Base-by-base conservation (phyloP, 1,284 basidiomycete species). In the Violaceomyces palustris region DNA sequence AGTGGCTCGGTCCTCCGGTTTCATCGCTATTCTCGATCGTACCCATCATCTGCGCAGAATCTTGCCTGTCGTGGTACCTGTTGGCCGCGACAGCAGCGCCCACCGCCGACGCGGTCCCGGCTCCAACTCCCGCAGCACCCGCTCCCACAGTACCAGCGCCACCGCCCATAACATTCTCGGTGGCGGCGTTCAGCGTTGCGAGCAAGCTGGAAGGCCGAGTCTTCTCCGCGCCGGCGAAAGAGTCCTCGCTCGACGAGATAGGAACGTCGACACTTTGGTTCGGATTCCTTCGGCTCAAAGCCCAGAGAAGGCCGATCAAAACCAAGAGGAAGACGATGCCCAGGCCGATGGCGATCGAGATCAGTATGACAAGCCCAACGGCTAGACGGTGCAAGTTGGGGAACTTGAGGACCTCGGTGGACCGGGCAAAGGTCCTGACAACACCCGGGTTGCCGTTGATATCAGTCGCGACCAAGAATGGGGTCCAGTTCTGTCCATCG, bases 311-410 rank as follows among this genome's bases (percentile, higher is more conserved):
- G 35, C 88, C 89, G 46, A 91, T 79, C 27, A 94, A 77, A 12
- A 88, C 86, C 18, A 96, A 79, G 1, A 97, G 77, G 77, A 98
- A 91, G 40, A 98, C 88, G 19, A 97, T 83, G 21, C 91, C 93
- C 9, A 92, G 89, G 4, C 88, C 84, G 55, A 97, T 94, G 23
- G 92, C 93, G 61, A 98, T 96, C 4, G 90, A 93, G 61, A 98
- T 92, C 29, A 97, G 80, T 53, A 98, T 96, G 43, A 98, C 89
- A 28, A 97, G 80, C 2, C 92, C 94, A 19, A 84, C 83, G 1
- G 90, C 88, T 39, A 96, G 46, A 11, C 47, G 59, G 32, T 59
- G 62, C 37, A 65, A 42, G 41, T 67, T 67, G 19, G 62, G 51
- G 51, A 67, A 69, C n/a, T 45, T 50, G 32, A 69, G 53, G 45